Evolutionary conservation across 495 filamentous ascomycete genomes (phyloP).

Genomic region (Talaromyces ruber): DNA sequence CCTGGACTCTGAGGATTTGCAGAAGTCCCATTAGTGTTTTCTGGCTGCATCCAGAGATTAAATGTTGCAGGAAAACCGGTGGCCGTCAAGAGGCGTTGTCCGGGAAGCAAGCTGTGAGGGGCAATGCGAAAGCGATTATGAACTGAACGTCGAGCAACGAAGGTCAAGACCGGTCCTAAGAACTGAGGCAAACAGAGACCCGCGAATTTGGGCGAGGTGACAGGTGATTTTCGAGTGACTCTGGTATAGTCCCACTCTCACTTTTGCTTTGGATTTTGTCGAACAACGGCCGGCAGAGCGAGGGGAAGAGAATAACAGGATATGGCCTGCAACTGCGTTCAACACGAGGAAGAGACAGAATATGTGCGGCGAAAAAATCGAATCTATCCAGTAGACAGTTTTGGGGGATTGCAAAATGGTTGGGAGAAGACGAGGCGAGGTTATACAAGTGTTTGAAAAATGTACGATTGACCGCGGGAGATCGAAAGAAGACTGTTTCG

Average conservation of each 20-base stretch:
- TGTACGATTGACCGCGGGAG: slow-evolving; percentile 1
- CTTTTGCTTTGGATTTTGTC: background rate
- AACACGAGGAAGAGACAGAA: background rate
- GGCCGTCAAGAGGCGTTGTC: background rate
- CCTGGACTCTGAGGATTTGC: slow-evolving; percentile 26
- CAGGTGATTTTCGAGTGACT: background rate
- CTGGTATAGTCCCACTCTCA: background rate
- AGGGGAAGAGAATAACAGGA: background rate
- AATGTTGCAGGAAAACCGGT: background rate
- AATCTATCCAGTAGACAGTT: slow-evolving; percentile 8
- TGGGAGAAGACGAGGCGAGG: background rate
- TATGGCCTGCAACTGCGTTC: background rate
- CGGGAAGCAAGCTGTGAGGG: background rate
- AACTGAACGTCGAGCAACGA: background rate
- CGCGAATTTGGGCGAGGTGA: background rate
- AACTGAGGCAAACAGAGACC: background rate
- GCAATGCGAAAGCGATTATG: background rate
- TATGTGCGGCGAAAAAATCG: slow-evolving; percentile 2
- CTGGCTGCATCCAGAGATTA: slow-evolving; percentile 33
- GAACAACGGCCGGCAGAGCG: background rate
- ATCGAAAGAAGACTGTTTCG: background rate
- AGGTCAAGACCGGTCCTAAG: background rate
- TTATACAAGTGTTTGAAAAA: background rate
- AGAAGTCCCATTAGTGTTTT: slow-evolving; percentile 37
- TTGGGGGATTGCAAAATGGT: background rate